Base-by-base conservation (phyloP, 768 basidiomycete genomes). In the Hygrocybe coccinea region DNA sequence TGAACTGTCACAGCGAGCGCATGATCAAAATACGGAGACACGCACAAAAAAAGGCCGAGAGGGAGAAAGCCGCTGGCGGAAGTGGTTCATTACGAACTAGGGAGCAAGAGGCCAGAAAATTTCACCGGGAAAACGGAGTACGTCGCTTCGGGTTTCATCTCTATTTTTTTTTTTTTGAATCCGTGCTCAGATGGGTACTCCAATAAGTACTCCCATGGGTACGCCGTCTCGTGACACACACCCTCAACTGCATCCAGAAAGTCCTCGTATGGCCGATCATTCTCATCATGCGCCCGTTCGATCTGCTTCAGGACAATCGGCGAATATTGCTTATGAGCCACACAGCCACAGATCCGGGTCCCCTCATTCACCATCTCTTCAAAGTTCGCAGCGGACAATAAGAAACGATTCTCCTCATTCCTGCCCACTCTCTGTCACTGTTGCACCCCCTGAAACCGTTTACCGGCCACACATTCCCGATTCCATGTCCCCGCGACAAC, bases 1-100 rank as follows among this genome's bases (percentile, higher is more conserved):
- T 95, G 97, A 82, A 85, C 48, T 99, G 97, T 65, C 97, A 99
- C 67, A 97, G 93, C 71, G 92, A 97, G 57, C 89, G 97, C 58
- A 97, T 98, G 73, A 92, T 91, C 35, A 85, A 90, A 62, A 94
- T 93, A 59, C 75, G 93, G 61, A 85, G 88, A 57, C 91, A 97
- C 69, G 87, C 89, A 2, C 94, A 97, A 72, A 90, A 89, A 69
- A 86, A 91, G 65, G 83, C 86, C 21, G 84, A 89, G 66, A 76
- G 77, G 62, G 84, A 72, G 55, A 77, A 73, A 46, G 74, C 71
- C 8, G 68, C 62, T 34, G 76, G 73, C 14, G 75, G 74, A 53
- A 67, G 69, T 34, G 77, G 76, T 43, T 72, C 74, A 4, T 46
- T 22, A 9, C 75, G 70, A 57, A 71, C 76, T 15, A 71, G 76